These are phyloP conservation scores for Coemansia umbellata DNA, from an alignment of 192 early-diverging fungal species.

Conservation along the genomic window DNA sequence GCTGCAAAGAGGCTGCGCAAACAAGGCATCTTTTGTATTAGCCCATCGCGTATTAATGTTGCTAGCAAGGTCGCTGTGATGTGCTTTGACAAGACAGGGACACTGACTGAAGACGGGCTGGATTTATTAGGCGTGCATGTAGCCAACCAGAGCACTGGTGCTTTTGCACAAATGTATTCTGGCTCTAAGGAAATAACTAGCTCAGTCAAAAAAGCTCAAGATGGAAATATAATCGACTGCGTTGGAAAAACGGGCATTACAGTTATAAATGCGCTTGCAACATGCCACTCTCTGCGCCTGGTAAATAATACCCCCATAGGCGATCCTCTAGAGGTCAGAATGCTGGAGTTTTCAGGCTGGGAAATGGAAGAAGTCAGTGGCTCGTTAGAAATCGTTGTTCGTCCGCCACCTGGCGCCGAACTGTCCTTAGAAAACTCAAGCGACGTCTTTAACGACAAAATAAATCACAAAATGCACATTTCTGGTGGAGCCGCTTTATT, in stretches of 20 bases:
- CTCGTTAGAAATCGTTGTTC: background rate
- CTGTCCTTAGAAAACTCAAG: background rate
- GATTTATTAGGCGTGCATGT: slow-evolving; percentile 83
- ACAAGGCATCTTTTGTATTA: slow-evolving; percentile 83
- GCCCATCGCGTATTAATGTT: slow-evolving; percentile 91
- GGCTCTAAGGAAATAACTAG: background rate
- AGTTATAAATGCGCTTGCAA: slow-evolving; percentile 60
- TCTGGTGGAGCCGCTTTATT: no score
- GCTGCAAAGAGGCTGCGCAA: slow-evolving; percentile 79
- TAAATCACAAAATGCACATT: no score
- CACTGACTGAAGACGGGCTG: slow-evolving; percentile 90
- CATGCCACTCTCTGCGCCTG: slow-evolving; percentile 83
- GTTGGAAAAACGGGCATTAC: background rate
- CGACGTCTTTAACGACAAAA: background rate
- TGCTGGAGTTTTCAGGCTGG: slow-evolving; percentile 96
- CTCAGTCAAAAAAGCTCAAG: background rate
- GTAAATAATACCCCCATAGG: slow-evolving; percentile 80
- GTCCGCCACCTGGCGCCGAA: background rate
- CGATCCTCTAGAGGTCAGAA: slow-evolving; percentile 93
- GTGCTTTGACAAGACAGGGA: slow-evolving; percentile 99
- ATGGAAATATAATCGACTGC: background rate
- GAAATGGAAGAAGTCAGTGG: slow-evolving; percentile 75
- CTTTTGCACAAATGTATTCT: slow-evolving; percentile 35
- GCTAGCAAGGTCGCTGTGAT: slow-evolving; percentile 92
- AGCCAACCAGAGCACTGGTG: slow-evolving; percentile 20